phyloP scores from a whole-genome alignment of 2,329 filamentous ascomycete genomes.

The Lachnellula cervina region DNA sequence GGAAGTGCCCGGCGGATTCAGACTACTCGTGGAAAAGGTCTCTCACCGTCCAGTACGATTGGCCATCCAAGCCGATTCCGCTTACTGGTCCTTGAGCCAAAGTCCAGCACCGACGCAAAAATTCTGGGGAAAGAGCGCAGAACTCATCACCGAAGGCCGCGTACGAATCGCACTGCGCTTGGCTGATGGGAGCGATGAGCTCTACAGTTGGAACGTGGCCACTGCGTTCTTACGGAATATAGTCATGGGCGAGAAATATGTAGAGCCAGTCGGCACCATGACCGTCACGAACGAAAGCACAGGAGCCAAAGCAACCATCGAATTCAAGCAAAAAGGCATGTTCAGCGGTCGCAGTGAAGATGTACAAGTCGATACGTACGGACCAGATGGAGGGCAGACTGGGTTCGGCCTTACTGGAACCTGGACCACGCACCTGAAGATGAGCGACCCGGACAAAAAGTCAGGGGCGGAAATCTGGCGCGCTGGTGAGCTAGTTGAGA shows the following conservation, averaged over 20 bases:
- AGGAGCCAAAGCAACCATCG: constrained; percentile 76
- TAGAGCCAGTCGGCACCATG: constrained; percentile 91
- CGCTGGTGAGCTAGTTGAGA: constrained; percentile 71
- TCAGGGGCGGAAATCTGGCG: constrained; percentile 70
- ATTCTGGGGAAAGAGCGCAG: constrained; percentile 97
- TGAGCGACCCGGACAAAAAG: constrained; percentile 56
- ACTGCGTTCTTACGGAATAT: constrained; percentile 93
- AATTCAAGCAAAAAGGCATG: constrained; percentile 94
- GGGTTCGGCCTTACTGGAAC: constrained; percentile 70
- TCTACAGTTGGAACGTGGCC: constrained; percentile 82
- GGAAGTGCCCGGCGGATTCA: constrained; percentile 66
- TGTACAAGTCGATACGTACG: constrained; percentile 69
- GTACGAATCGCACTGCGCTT: constrained; percentile 69
- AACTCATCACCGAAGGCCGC: constrained; percentile 88
- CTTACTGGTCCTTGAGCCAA: constrained; percentile 81
- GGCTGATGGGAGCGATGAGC: constrained; percentile 65
- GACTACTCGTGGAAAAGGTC: constrained; percentile 93
- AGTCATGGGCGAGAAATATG: constrained; percentile 96
- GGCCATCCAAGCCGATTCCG: constrained; percentile 86
- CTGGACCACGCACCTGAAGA: constrained; percentile 72
- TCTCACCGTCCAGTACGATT: constrained; percentile 87
- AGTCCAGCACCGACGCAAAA: constrained; percentile 87
- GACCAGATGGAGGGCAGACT: constrained; percentile 58
- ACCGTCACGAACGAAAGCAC: constrained; percentile 77
- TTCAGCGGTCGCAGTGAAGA: constrained; percentile 94